Conservation (phyloP, 495 filamentous ascomycete species). For the Tuber brumale region DNA sequence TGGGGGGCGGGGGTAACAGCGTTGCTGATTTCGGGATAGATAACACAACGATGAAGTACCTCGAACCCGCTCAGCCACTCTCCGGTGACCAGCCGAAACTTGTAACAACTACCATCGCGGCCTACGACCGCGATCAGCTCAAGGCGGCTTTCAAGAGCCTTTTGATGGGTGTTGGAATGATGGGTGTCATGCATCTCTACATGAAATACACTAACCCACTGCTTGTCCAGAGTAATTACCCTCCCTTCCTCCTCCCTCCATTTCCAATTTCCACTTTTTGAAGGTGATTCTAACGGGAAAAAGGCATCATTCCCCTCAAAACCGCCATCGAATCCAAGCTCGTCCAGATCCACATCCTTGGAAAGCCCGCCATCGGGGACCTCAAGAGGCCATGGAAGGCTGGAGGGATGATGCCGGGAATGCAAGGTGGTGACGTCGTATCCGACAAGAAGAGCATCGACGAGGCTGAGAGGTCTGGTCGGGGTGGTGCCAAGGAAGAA, state of each 20-base stretch:
- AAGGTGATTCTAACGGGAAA: constrained; percentile 8
- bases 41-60: constrained; percentile 95
- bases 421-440: constrained; percentile 64
- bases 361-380: constrained; percentile 82
- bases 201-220: constrained; percentile 99
- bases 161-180: constrained; percentile 94
- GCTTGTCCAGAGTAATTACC: constrained; percentile 66
- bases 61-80: constrained; percentile 88
- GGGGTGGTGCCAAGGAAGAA: constrained; percentile 86
- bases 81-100: constrained; percentile 87
- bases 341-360: constrained; percentile 88
- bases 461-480: constrained; percentile 74
- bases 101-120: constrained; percentile 88
- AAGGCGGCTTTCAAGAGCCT: constrained; percentile 75
- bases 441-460: constrained; percentile 95
- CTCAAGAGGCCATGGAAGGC: constrained; percentile 94
- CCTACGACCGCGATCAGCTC: constrained; percentile 83
- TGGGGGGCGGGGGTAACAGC: constrained; percentile 7
- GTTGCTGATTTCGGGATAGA: constrained; percentile 50
- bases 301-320: constrained; percentile 89
- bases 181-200: constrained; percentile 97
- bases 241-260: no score
- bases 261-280: background rate
- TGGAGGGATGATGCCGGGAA: constrained; percentile 66
- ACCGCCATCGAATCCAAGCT: constrained; percentile 87